Conservation (phyloP, 768 basidiomycete genomes). For the Calocybe cyanea region DNA sequence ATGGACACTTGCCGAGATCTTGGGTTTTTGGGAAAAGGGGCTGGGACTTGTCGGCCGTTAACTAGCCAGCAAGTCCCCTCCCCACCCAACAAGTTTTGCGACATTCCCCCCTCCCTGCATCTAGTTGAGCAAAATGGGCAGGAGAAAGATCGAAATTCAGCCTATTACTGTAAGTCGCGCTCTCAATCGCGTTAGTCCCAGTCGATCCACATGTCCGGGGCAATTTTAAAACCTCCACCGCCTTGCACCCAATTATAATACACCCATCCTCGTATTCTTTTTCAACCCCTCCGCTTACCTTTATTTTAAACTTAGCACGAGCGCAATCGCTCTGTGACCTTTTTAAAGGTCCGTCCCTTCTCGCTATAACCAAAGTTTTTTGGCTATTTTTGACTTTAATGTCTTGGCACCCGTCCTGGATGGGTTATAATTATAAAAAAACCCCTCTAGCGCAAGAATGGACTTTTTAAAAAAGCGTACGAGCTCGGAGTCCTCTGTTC, state of each 20-base stretch:
- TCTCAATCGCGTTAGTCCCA: conserved; percentile 14
- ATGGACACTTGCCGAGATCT: conserved; percentile 6
- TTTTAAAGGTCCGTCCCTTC: conserved; percentile 67
- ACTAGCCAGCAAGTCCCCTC: conserved; percentile 17
- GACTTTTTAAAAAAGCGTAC: conserved; percentile 88
- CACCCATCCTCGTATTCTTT: conserved; percentile 2
- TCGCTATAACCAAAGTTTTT: conserved; percentile 28
- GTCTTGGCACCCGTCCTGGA: conserved; percentile 36
- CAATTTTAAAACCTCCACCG: not conserved
- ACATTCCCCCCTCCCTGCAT: too few species aligned
- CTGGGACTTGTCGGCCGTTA: conserved; percentile 6
- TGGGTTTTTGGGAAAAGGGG: conserved; percentile 12
- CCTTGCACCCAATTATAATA: conserved; percentile 27
- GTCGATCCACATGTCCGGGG: conserved; percentile 11
- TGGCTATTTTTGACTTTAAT: conserved; percentile 59
- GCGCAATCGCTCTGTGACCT: conserved; percentile 87
- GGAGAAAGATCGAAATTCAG: conserved; percentile 79
- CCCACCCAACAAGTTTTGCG: conserved; percentile 15
- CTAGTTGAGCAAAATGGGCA: too few species aligned
- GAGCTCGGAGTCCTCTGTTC: conserved; percentile 89
- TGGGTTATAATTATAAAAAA: conserved; percentile 28
- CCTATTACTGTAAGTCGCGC: conserved; percentile 62
- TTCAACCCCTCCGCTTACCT: conserved; percentile 4
- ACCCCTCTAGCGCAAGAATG: conserved; percentile 70
- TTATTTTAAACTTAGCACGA: conserved; percentile 67